Percentiles rank a stretch among this genome's conserved stretches.
Conservation (phyloP, 2,329 filamentous ascomycete genomes). For the Fusarium zealandicum region DNA sequence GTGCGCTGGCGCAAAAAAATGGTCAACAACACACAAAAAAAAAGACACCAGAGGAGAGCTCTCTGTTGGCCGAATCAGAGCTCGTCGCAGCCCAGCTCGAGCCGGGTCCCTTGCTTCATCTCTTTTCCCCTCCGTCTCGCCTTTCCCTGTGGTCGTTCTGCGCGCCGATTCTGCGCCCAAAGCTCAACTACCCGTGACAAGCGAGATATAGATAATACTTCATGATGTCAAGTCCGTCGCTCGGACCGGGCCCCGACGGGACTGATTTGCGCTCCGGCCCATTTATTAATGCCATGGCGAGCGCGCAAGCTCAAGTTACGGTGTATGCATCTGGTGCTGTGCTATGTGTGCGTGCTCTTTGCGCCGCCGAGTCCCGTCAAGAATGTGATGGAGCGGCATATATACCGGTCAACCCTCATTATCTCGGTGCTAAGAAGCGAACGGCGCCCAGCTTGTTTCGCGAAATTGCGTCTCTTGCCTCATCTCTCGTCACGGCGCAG, state of each 20-base stretch:
- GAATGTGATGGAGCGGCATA: constrained; percentile 29
- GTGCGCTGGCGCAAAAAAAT: constrained; percentile 40
- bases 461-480: constrained; percentile 25
- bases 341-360: constrained; percentile 16
- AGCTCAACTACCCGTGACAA: constrained; percentile 21
- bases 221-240: constrained; percentile 25
- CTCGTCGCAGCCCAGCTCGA: constrained; percentile 37
- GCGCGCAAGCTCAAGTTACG: constrained; percentile 36
- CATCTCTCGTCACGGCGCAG: constrained; percentile 27
- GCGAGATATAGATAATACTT: constrained; percentile 30
- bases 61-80: constrained; percentile 36
- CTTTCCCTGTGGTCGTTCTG: no score
- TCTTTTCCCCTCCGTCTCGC: constrained; percentile 29
- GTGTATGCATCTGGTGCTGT: constrained; percentile 23
- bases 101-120: constrained; percentile 22
- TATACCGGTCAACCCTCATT: constrained; percentile 5
- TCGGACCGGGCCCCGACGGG: constrained; percentile 12
- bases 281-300: constrained; percentile 25
- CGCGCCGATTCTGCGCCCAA: constrained; percentile 2
- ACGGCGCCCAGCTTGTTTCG: constrained; percentile 15
- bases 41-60: constrained; percentile 32
- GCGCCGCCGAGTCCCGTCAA: constrained; percentile 11
- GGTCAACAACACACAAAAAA: constrained; percentile 39
- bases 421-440: constrained; percentile 3
- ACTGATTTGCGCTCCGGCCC: constrained; percentile 28